Conservation (phyloP, 2,329 filamentous ascomycete genomes). For the Pestalotiopsis sp. region DNA sequence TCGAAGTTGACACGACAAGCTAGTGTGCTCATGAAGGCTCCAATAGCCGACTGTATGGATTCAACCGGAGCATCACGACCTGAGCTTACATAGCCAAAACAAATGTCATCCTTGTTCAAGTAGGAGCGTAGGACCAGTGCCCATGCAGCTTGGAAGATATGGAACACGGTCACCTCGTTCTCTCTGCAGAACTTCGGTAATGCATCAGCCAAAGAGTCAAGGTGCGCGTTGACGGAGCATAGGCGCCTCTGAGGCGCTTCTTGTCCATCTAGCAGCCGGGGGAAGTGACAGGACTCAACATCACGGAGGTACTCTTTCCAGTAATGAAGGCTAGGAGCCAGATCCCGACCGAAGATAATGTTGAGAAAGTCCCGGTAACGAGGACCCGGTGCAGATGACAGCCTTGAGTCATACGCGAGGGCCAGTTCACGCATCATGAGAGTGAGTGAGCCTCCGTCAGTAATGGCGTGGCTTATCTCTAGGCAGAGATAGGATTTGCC, state of each 20-base stretch:
- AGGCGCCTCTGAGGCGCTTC: slow-evolving; percentile 15
- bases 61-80: slow-evolving; percentile 54
- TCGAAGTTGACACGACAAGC: slow-evolving; percentile 44
- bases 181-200: slow-evolving; percentile 38
- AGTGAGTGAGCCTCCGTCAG: slow-evolving; percentile 34
- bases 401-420: slow-evolving; percentile 25
- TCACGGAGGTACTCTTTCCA: slow-evolving; percentile 29
- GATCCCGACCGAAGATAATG: slow-evolving; percentile 19
- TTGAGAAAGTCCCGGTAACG: slow-evolving; percentile 22
- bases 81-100: slow-evolving; percentile 45
- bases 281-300: slow-evolving; percentile 30
- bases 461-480: slow-evolving; percentile 38
- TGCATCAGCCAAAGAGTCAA: background rate
- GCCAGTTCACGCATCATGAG: slow-evolving; percentile 34
- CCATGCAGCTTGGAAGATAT: slow-evolving; percentile 15
- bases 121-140: slow-evolving; percentile 12
- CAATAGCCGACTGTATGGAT: slow-evolving; percentile 50
- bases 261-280: slow-evolving; percentile 4
- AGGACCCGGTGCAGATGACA: slow-evolving; percentile 14
- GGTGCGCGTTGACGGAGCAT: slow-evolving; percentile 19
- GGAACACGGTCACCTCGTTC: slow-evolving; percentile 41
- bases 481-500: slow-evolving; percentile 26
- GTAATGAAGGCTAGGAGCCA: slow-evolving; percentile 23
- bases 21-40: slow-evolving; percentile 58
- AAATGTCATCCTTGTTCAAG: slow-evolving; percentile 11